These are phyloP conservation scores for Cystobasidium tubakii DNA, from an alignment of 768 basidiomycete species.

Conservation along the genomic window DNA sequence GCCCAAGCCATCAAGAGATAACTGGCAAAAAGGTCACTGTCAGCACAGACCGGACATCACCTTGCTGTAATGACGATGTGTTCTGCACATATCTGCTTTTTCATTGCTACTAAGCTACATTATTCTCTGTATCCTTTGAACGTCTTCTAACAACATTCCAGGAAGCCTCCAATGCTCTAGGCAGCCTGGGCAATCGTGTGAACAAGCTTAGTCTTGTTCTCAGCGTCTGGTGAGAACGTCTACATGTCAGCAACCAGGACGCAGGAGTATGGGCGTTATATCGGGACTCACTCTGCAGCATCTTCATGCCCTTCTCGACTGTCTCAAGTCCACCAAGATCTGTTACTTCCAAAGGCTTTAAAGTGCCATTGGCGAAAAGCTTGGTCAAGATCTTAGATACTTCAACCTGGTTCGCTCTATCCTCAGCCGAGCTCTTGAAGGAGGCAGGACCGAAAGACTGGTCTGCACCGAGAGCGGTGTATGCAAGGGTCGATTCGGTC, in stretches of 20 bases:
- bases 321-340: constrained; percentile 20
- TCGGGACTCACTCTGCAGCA: background rate
- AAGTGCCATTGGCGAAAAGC: constrained; percentile 6
- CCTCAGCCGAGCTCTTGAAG: background rate
- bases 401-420: constrained; percentile 7
- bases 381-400: background rate
- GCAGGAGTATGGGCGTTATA: too few relatives aligned
- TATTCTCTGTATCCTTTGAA: background rate
- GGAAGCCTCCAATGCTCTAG: too few relatives aligned
- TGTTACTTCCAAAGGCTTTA: constrained; percentile 18
- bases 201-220: constrained; percentile 4
- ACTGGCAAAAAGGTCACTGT: too few relatives aligned
- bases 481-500: constrained; percentile 11
- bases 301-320: constrained; percentile 7
- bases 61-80: too few relatives aligned
- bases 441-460: constrained; percentile 11
- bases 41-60: too few relatives aligned
- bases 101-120: background rate
- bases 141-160: too few relatives aligned
- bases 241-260: too few relatives aligned
- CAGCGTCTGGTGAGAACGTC: background rate
- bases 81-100: background rate
- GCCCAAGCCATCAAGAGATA: too few relatives aligned
- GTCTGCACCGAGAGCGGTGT: constrained; percentile 8
- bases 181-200: background rate